A percentile compares a stretch with the other conserved stretches of the same genome.
These are phyloP conservation scores for Glonium stellatum DNA, from an alignment of 495 filamentous ascomycete genomes.

Conservation along the genomic window DNA sequence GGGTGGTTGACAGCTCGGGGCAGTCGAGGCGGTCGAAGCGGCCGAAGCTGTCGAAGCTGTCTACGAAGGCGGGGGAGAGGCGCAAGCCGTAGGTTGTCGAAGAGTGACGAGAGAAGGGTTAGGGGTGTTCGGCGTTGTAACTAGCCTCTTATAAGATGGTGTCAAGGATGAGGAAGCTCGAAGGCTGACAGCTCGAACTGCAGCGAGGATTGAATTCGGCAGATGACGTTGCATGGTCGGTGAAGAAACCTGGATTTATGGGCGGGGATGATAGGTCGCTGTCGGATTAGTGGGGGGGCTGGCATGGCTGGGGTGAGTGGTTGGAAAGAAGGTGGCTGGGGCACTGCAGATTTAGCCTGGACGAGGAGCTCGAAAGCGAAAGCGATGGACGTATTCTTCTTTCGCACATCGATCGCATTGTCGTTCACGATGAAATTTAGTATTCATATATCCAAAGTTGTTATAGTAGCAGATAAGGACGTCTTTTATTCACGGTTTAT, in stretches of 20 bases:
- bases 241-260: constrained; percentile 1
- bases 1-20: not conserved
- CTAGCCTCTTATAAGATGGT: not conserved
- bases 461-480: too few species aligned
- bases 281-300: not conserved
- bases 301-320: not conserved
- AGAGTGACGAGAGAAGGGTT: not conserved
- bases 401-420: too few species aligned
- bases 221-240: not conserved
- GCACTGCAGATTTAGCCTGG: too few species aligned
- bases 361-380: too few species aligned
- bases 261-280: not conserved
- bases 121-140: not conserved
- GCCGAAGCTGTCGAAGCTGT: not conserved
- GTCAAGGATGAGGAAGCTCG: not conserved
- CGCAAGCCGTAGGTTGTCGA: not conserved
- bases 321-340: not conserved
- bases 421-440: too few species aligned
- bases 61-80: not conserved
- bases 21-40: not conserved
- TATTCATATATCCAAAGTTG: too few species aligned
- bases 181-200: not conserved
- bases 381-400: too few species aligned
- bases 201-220: not conserved
- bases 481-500: too few species aligned